These are phyloP conservation scores for Nakazawaea holstii DNA, from an alignment of 805 yeast genomes.

Conservation along the genomic window DNA sequence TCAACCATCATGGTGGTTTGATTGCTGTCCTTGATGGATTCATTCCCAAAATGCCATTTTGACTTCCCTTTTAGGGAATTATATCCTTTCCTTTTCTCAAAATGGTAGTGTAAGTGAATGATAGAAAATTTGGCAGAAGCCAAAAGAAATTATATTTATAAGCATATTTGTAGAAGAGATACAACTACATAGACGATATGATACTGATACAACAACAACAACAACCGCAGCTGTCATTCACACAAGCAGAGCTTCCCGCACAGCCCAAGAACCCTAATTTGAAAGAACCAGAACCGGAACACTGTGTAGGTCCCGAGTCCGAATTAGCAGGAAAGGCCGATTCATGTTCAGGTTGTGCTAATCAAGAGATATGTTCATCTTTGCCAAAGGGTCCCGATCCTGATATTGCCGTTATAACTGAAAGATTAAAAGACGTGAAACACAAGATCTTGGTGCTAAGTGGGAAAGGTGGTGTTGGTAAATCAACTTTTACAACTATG, in stretches of 20 bases:
- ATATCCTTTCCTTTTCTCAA: too few relatives aligned
- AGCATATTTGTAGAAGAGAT: background rate
- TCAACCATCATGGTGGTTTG: too few relatives aligned
- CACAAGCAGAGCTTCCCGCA: background rate
- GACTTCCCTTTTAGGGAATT: too few relatives aligned
- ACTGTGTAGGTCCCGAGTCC: slow-evolving; percentile 97
- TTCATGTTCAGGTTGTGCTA: slow-evolving; percentile 94
- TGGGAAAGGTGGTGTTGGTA: slow-evolving; percentile 96
- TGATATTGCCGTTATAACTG: slow-evolving; percentile 72
- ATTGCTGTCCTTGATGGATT: too few relatives aligned
- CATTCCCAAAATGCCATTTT: too few relatives aligned
- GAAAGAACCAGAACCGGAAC: slow-evolving; percentile 85
- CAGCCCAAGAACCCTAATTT: slow-evolving; percentile 17
- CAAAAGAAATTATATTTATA: background rate
- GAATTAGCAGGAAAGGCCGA: slow-evolving; percentile 91
- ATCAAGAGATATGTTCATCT: slow-evolving; percentile 83
- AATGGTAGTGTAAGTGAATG: background rate
- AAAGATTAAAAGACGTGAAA: slow-evolving; percentile 53
- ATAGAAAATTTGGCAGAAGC: background rate
- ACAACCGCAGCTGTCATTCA: background rate
- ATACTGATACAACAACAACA: slow-evolving; percentile 6
- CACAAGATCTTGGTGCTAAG: slow-evolving; percentile 79
- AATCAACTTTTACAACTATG: slow-evolving; percentile 93
- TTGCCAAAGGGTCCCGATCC: slow-evolving; percentile 95
- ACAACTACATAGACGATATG: background rate